phyloP scores from a whole-genome alignment of 2,329 filamentous ascomycete species.

The Exophiala lecanii-corni region DNA sequence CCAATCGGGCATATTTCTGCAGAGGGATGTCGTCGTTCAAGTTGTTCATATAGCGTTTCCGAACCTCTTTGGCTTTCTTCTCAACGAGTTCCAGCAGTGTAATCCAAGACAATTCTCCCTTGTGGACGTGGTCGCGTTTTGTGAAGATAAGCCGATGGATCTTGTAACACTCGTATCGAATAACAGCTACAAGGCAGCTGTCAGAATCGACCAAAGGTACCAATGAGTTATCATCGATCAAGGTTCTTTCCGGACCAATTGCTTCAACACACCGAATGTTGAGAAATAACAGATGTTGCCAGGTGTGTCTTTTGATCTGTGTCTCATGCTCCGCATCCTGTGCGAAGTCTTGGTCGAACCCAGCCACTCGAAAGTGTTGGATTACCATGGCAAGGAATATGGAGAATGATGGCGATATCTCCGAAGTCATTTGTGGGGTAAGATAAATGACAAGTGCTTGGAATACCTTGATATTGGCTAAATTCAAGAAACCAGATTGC shows the following conservation, averaged over 20 bases:
- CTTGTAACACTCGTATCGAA: slow-evolving; percentile 67
- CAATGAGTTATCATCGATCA: slow-evolving; percentile 49
- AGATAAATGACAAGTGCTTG: slow-evolving; percentile 64
- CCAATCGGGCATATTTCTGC: slow-evolving; percentile 58
- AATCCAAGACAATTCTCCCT: slow-evolving; percentile 56
- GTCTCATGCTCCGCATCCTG: slow-evolving; percentile 47
- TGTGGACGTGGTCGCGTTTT: slow-evolving; percentile 61
- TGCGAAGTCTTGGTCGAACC: slow-evolving; percentile 64
- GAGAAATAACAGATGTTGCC: slow-evolving; percentile 72
- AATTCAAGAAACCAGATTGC: slow-evolving; percentile 64
- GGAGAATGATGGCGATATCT: slow-evolving; percentile 68
- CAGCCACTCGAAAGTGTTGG: slow-evolving; percentile 70
- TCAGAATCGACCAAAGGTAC: slow-evolving; percentile 70
- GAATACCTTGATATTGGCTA: slow-evolving; percentile 64
- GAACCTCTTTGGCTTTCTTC: slow-evolving; percentile 58
- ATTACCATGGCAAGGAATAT: slow-evolving; percentile 66
- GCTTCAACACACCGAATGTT: slow-evolving; percentile 69
- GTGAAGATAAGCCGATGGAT: slow-evolving; percentile 65
- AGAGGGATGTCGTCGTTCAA: slow-evolving; percentile 56
- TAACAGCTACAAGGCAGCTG: slow-evolving; percentile 61
- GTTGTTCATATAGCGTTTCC: slow-evolving; percentile 59
- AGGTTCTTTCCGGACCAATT: slow-evolving; percentile 46
- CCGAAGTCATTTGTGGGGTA: slow-evolving; percentile 64
- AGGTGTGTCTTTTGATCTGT: slow-evolving; percentile 48
- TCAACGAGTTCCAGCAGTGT: slow-evolving; percentile 31